Percentiles rank a stretch among this genome's conserved stretches.
Evolutionary conservation across 352 stramenopile species (phyloP).

Genomic region (Globisporangium recalcitrans): DNA sequence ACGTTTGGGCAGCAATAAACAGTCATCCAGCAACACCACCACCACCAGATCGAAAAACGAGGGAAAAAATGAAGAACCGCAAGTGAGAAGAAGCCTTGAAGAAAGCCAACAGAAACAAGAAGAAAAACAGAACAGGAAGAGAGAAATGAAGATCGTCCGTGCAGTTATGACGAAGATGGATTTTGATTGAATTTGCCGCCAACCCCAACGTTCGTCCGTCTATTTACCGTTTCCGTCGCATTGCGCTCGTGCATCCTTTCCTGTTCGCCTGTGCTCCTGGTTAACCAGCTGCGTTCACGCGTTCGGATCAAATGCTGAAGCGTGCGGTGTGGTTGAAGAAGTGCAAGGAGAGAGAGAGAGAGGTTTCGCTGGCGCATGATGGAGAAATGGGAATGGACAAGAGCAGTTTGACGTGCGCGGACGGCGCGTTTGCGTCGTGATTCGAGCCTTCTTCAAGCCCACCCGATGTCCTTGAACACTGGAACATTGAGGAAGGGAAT

Average conservation of each 20-base stretch:
- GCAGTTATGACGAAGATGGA: constrained; percentile 10
- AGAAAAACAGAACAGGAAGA: constrained; percentile 9
- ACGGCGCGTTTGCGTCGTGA: too few relatives aligned
- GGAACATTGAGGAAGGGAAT: too few relatives aligned
- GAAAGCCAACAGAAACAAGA: not conserved
- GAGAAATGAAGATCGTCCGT: constrained; percentile 11
- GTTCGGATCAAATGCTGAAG: not conserved
- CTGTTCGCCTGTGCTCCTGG: too few relatives aligned
- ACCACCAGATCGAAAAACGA: constrained; percentile 1
- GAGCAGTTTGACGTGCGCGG: not conserved
- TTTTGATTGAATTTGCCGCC: constrained; percentile 9
- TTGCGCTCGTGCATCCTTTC: not conserved
- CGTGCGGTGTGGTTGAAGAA: not conserved
- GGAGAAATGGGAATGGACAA: not conserved
- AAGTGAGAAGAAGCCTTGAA: not conserved
- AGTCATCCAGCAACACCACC: constrained; percentile 12
- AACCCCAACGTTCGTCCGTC: not conserved
- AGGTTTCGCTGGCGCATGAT: not conserved
- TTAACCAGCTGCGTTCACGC: not conserved
- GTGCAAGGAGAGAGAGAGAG: too few relatives aligned
- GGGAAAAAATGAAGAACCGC: constrained; percentile 3
- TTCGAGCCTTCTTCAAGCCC: too few relatives aligned
- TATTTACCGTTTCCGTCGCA: not conserved
- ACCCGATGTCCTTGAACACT: too few relatives aligned
- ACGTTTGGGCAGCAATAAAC: constrained; percentile 93